A percentile compares a stretch with the other conserved stretches of the same genome.
Evolutionary conservation across 2,329 filamentous ascomycete genomes (phyloP).

Genomic region (Lecanicillium sp.): DNA sequence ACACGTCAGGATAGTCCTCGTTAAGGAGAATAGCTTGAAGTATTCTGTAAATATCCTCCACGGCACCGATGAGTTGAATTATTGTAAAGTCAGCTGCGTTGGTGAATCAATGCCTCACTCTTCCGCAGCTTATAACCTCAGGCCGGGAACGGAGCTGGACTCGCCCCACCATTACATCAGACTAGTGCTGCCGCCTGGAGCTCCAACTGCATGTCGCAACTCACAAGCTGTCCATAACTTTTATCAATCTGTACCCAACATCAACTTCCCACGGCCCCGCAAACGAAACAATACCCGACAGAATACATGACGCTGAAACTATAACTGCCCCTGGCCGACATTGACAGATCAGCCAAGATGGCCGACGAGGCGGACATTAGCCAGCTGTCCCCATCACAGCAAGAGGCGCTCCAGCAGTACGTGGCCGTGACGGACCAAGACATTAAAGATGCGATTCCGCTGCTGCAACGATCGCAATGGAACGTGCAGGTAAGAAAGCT

Average conservation of each 20-base stretch:
- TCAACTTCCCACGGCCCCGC: background rate
- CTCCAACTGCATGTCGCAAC: too few species aligned
- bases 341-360: too few species aligned
- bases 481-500: conserved; percentile 67
- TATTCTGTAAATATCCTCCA: too few species aligned
- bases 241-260: too few species aligned
- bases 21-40: too few species aligned
- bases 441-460: conserved; percentile 64
- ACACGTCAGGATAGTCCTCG: too few species aligned
- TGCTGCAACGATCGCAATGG: conserved; percentile 87
- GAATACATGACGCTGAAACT: too few species aligned
- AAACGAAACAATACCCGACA: too few species aligned
- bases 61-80: too few species aligned
- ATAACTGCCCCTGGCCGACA: too few species aligned
- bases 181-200: background rate
- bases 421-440: conserved; percentile 83
- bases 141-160: background rate
- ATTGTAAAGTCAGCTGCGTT: background rate
- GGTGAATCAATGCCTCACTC: background rate
- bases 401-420: conserved; percentile 80
- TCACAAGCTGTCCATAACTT: background rate
- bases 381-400: conserved; percentile 71
- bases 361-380: conserved; percentile 47
- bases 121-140: too few species aligned
- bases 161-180: conserved; percentile 9